These are phyloP conservation scores for Handroanthus guayacan DNA, from an alignment of 257 asterid species.

Conservation along the genomic window DNA sequence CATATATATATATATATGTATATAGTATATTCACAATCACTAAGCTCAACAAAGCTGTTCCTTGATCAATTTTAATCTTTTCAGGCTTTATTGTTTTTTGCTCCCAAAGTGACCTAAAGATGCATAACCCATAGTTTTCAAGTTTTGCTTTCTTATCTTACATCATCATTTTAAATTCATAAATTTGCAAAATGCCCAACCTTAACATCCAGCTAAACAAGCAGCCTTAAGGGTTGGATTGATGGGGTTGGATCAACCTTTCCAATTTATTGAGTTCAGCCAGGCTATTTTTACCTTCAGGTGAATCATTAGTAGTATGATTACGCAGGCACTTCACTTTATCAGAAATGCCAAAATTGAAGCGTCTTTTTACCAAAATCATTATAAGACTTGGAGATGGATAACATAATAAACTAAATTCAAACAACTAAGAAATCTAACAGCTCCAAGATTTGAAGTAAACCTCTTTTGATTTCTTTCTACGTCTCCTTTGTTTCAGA, in stretches of 20 bases:
- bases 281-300: conserved; percentile 15
- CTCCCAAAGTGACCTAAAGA: neutral
- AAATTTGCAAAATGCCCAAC: neutral
- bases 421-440: conserved; percentile 27
- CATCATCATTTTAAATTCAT: conserved; percentile 19
- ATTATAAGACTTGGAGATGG: conserved; percentile 27
- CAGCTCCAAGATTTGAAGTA: conserved; percentile 27
- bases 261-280: conserved; percentile 14
- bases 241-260: neutral
- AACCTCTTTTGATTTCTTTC: conserved; percentile 69
- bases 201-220: conserved; percentile 9
- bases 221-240: conserved; percentile 16
- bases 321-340: conserved; percentile 8
- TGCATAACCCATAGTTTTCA: conserved; percentile 5
- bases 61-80: neutral
- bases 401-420: conserved; percentile 18
- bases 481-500: conserved; percentile 73
- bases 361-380: conserved; percentile 28
- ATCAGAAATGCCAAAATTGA: conserved; percentile 2
- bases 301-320: conserved; percentile 17
- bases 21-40: too few relatives aligned
- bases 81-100: neutral
- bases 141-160: neutral
- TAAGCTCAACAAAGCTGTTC: neutral
- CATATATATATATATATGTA: too few relatives aligned